Evolutionary conservation across 805 yeast species (phyloP).

Genomic region (Cyberlindnera amylophila): DNA sequence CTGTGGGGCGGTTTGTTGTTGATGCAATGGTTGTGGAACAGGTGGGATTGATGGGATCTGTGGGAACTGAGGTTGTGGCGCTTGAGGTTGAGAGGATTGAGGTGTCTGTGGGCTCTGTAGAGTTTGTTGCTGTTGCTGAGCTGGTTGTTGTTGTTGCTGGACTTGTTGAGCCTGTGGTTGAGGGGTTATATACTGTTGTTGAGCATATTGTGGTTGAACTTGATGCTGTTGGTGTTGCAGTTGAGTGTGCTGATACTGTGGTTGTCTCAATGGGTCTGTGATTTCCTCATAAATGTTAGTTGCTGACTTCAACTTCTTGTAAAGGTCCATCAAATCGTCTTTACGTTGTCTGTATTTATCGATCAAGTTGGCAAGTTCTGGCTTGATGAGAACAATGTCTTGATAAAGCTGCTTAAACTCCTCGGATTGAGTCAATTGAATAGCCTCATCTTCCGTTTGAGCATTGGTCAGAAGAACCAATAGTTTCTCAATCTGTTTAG

Average conservation of each 20-base stretch:
- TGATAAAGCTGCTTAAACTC: slow-evolving; percentile 75
- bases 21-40: slow-evolving; percentile 4
- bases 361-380: slow-evolving; percentile 66
- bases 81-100: slow-evolving; percentile 1
- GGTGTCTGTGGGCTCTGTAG: background rate
- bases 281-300: slow-evolving; percentile 65
- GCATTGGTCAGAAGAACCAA: slow-evolving; percentile 48
- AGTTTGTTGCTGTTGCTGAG: slow-evolving; percentile 25
- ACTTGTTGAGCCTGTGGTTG: slow-evolving; percentile 39
- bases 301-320: slow-evolving; percentile 67
- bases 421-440: slow-evolving; percentile 46
- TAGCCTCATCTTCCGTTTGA: slow-evolving; percentile 23
- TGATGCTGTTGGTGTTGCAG: slow-evolving; percentile 9
- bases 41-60: background rate
- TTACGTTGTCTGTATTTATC: slow-evolving; percentile 75
- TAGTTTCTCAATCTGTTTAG: slow-evolving; percentile 65
- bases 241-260: slow-evolving; percentile 13
- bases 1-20: too few relatives aligned
- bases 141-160: slow-evolving; percentile 28
- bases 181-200: slow-evolving; percentile 30
- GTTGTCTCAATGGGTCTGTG: slow-evolving; percentile 43
- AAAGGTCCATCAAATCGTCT: slow-evolving; percentile 71
- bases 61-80: background rate
- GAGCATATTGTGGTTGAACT: slow-evolving; percentile 34
- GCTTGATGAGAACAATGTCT: slow-evolving; percentile 66